These are phyloP conservation scores for Platanus orientalis DNA, from an alignment of 164 flowering plant genomes.

Conservation along the genomic window DNA sequence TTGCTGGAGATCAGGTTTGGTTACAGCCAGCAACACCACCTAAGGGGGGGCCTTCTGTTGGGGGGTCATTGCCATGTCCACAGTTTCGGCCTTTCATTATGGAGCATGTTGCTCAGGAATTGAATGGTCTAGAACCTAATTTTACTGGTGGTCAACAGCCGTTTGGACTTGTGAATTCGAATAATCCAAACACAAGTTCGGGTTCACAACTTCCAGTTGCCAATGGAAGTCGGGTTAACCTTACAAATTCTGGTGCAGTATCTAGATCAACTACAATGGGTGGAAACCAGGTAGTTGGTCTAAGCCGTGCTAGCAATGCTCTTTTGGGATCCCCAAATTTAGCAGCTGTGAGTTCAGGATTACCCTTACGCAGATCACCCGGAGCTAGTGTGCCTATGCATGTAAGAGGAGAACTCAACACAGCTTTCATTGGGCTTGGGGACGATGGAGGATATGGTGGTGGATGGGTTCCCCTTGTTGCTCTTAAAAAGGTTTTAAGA, in stretches of 20 bases:
- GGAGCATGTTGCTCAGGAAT: slow-evolving; percentile 99
- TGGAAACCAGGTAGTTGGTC: slow-evolving; percentile 46
- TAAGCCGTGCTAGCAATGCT: slow-evolving; percentile 53
- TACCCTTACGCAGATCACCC: slow-evolving; percentile 67
- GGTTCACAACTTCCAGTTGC: slow-evolving; percentile 44
- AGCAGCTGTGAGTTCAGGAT: slow-evolving; percentile 44
- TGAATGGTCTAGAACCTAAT: slow-evolving; percentile 80
- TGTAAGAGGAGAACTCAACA: slow-evolving; percentile 85
- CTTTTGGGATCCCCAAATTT: slow-evolving; percentile 43
- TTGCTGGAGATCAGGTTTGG: slow-evolving; percentile 99
- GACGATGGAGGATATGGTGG: slow-evolving; percentile 99
- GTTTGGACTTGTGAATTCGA: slow-evolving; percentile 48
- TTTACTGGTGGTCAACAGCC: slow-evolving; percentile 54
- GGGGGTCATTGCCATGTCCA: slow-evolving; percentile 97
- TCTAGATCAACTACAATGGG: slow-evolving; percentile 34
- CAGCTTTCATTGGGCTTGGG: slow-evolving; percentile 99
- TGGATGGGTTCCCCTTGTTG: slow-evolving; percentile 99
- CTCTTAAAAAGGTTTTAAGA: slow-evolving; percentile 93
- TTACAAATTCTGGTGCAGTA: slow-evolving; percentile 43
- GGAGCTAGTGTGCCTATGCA: slow-evolving; percentile 31
- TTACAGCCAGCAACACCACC: slow-evolving; percentile 99
- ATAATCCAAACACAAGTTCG: slow-evolving; percentile 42
- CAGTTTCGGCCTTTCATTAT: slow-evolving; percentile 98
- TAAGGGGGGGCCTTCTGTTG: slow-evolving; percentile 74
- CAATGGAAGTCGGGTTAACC: slow-evolving; percentile 54